These are phyloP conservation scores for Raphanus raphanistrum DNA, from an alignment of 345 rosid species.

Conservation along the genomic window DNA sequence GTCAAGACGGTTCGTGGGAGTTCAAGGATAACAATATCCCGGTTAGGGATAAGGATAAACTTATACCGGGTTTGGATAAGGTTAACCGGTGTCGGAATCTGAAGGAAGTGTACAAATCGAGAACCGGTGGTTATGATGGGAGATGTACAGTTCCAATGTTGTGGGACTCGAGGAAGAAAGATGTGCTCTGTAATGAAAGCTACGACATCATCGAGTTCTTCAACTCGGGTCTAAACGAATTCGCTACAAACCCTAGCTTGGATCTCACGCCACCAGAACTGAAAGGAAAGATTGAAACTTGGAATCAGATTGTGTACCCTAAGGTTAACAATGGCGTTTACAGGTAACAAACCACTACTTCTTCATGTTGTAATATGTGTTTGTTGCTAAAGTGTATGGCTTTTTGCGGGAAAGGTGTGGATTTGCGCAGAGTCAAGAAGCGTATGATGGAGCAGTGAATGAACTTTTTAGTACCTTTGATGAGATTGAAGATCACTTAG, in stretches of 20 bases:
- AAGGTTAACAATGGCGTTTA: constrained; percentile 82
- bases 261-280: constrained; percentile 59
- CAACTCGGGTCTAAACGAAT: constrained; percentile 60
- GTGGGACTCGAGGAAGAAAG: constrained; percentile 64
- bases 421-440: constrained; percentile 87
- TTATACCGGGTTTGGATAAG: constrained; percentile 61
- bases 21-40: constrained; percentile 38
- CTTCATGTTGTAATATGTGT: constrained; percentile 20
- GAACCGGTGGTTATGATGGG: constrained; percentile 67
- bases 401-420: constrained; percentile 57
- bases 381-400: constrained; percentile 18
- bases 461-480: constrained; percentile 63
- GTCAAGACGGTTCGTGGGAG: constrained; percentile 85
- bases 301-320: constrained; percentile 77
- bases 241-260: constrained; percentile 51
- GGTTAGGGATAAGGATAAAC: constrained; percentile 32
- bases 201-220: constrained; percentile 71
- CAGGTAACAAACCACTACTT: constrained; percentile 14
- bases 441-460: constrained; percentile 67
- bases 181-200: constrained; percentile 78
- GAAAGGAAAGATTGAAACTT: constrained; percentile 55
- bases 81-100: constrained; percentile 59
- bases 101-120: constrained; percentile 64
- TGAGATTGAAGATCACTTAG: constrained; percentile 57
- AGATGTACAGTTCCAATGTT: constrained; percentile 83